Evolutionary conservation across 1,284 basidiomycete species (phyloP).

Genomic region (Puccinia brachypodii): DNA sequence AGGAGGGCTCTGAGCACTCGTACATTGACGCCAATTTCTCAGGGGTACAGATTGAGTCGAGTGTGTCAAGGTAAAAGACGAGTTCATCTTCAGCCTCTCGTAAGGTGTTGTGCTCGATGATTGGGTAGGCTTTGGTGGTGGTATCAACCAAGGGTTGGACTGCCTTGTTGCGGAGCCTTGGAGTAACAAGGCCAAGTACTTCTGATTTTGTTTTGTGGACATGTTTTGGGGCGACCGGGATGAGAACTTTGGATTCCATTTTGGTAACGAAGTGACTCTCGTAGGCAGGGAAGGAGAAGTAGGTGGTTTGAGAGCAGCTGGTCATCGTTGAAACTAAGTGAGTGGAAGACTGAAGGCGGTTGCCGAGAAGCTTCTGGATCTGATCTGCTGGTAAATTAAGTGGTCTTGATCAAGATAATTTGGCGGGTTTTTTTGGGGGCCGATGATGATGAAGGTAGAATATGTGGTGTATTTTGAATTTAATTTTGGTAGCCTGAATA

Average conservation of each 20-base stretch:
- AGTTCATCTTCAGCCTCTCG: background rate
- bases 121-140: background rate
- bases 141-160: background rate
- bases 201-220: no score
- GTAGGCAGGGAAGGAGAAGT: slow-evolving; percentile 11
- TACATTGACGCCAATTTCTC: background rate
- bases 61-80: background rate
- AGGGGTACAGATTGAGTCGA: background rate
- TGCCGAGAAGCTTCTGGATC: no score
- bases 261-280: background rate
- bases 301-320: background rate
- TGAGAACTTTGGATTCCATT: background rate
- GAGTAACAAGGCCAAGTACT: no score
- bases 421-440: no score
- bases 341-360: no score
- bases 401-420: no score
- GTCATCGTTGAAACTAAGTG: background rate
- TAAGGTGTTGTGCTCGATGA: background rate
- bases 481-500: no score
- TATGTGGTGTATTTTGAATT: no score
- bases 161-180: background rate
- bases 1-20: background rate
- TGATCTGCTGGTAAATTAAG: no score
- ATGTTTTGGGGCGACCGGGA: background rate
- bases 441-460: no score